Evolutionary conservation across 75 land plant genomes (phyloP).

Genomic region (Pseudotsuga menziesii): DNA sequence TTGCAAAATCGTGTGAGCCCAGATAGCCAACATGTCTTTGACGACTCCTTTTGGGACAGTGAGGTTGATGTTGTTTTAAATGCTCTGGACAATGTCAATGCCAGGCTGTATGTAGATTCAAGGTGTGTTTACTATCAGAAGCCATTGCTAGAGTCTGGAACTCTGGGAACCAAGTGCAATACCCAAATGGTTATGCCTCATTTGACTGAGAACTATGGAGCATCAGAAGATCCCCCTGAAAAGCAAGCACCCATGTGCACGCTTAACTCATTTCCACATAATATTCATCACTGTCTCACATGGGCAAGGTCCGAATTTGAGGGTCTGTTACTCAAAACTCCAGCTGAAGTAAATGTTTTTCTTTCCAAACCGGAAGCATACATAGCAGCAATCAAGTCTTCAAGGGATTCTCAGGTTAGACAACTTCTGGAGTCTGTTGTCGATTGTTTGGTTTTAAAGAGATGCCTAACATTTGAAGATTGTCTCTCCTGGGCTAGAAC

Average conservation of each 20-base stretch:
- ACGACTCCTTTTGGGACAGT: constrained; percentile 84
- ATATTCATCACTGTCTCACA: constrained; percentile 86
- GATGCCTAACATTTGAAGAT: constrained; percentile 72
- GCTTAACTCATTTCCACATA: constrained; percentile 92
- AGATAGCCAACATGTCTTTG: constrained; percentile 83
- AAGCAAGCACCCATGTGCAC: constrained; percentile 99
- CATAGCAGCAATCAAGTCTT: constrained; percentile 52
- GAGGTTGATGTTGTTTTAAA: constrained; percentile 64
- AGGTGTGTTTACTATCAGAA: constrained; percentile 92
- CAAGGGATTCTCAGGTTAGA: constrained; percentile 89
- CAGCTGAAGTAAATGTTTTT: constrained; percentile 74
- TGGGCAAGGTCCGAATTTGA: constrained; percentile 98
- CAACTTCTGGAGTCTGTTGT: constrained; percentile 73
- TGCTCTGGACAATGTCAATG: constrained; percentile 91
- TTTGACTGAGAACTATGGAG: constrained; percentile 93
- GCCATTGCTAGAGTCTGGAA: constrained; percentile 89
- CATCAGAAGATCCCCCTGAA: constrained; percentile 94
- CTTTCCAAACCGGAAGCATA: constrained; percentile 64
- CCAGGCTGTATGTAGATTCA: constrained; percentile 82
- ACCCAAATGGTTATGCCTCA: constrained; percentile 97
- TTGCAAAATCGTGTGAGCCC: constrained; percentile 80
- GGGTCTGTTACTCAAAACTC: constrained; percentile 83
- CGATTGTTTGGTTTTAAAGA: constrained; percentile 73
- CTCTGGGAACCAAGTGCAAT: constrained; percentile 88
- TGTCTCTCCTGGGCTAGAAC: constrained; percentile 79